Evolutionary conservation across 1,139 yeast species (phyloP), one percentile per base, ranked within the genome.

Genomic region (Arxiozyma bovina): DNA sequence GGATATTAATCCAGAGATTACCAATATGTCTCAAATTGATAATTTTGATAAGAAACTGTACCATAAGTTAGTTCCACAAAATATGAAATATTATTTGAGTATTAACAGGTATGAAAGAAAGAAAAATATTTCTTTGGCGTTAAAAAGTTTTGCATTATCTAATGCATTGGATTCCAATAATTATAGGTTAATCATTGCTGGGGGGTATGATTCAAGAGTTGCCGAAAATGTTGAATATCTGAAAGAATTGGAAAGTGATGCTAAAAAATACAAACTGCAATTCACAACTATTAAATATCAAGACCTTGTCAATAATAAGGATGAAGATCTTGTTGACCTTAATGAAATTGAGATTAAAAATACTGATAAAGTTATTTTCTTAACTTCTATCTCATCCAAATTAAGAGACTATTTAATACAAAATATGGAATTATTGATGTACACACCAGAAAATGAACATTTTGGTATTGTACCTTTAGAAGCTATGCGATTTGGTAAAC

Each of bases 401-500:
- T 68, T 87, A 54, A 89, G 90, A 65, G 83, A 83, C 52, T 74
- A 82, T 0, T 75, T 93, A 45, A 73, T 93, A 49, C 70, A 77
- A 48, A 70, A 74, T 12, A 77, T 93, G 1, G 77, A 79, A 53
- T 62, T 87, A 54, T 74, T 94, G 43, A 73, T 90, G 48, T 93
- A 93, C 67, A 94, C 99, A 0, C 99, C 99, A 1, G 78, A 86
- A 0, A 80, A 80, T 64, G 99, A 94, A 69, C 99, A 93, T 71
- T 93, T 93, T 68, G 99, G 99, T 17, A 94, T 93, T 58, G 99
- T 94, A 4, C 99, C 99, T 1, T 77, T 93, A 17, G 99, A 93
- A 66, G 90, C 96, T 21, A 91, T 93, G 97, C 77, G 85, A 50
- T 77, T 80, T 58, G 83, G 86, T 34, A 85, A 87, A 0, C 91